Evolutionary conservation across 2,329 filamentous ascomycete species (phyloP), one percentile per base, ranked within the genome.

Genomic region (Penicillium sp.): DNA sequence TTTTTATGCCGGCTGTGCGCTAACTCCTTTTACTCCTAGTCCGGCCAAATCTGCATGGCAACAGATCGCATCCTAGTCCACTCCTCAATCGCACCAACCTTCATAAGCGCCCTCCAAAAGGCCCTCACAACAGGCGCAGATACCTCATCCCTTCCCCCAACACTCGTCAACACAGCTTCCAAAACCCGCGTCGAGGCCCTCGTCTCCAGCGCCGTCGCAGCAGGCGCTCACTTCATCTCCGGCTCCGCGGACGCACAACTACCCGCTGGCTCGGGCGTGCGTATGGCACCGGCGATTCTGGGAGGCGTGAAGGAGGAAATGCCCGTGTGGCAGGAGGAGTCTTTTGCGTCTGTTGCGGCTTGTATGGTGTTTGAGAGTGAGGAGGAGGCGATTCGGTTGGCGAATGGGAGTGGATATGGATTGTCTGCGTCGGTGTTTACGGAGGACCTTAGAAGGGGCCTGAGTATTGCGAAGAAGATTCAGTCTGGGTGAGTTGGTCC

Each of bases 31-130:
- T n/a, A n/a, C n/a, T n/a, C 17, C 8, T 41, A 74, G 66, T 68
- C 78, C 2, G 90, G 90, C 0, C 90, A 95, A 70, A 85, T 93
- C 34, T 94, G 90, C 78, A 93, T 94, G 89, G 79, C 81, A 20
- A 93, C 89, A 0, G 90, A 94, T 71, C 81, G 85, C 15, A 86
- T 92, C 49, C 67, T 86, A 20, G 79, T 86, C n/a, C 78, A 85
- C 67, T 75, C 75, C 43, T 75, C 73, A 32, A 76, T 87, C 54
- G 74, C 76, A 37, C 67, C 73, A 4, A 65, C 76, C 3, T 87
- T 87, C 67, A 75, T 72, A n/a, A 65, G 72, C 10, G 77, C 76
- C 0, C 72, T 84, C 17, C 75, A 78, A 50, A 66, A 51, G 1
- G 75, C 75, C 3, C 66, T 77, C 0, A 65, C 21, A 57, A 74